Percentiles rank a stretch among this genome's conserved stretches.
These are phyloP conservation scores for Rhizomucor pusillus DNA, from an alignment of 371 early-diverging fungal genomes.

Conservation along the genomic window DNA sequence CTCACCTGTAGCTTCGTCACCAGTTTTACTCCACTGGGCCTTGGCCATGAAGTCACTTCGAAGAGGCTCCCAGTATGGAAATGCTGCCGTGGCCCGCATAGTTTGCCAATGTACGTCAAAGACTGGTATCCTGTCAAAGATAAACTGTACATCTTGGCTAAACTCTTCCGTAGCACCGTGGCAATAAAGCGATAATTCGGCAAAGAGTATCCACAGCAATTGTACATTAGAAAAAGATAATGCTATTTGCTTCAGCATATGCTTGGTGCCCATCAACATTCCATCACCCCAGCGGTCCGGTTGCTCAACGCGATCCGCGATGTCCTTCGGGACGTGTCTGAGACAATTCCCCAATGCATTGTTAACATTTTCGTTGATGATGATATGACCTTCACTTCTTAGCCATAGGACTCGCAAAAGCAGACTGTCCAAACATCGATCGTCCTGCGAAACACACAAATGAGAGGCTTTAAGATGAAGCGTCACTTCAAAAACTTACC, in stretches of 20 bases:
- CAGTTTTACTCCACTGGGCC: background rate
- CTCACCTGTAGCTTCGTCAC: background rate
- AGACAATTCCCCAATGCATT: slow-evolving; percentile 2
- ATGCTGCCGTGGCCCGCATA: slow-evolving; percentile 2
- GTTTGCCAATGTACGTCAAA: slow-evolving; percentile 33
- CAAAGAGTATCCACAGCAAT: slow-evolving; percentile 17
- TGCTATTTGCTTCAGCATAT: slow-evolving; percentile 9
- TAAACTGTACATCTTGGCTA: slow-evolving; percentile 7
- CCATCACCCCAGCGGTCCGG: background rate
- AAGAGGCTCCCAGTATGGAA: background rate
- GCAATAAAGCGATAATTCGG: slow-evolving; percentile 26
- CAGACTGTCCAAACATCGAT: no score
- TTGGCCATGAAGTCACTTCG: background rate
- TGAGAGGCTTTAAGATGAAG: no score
- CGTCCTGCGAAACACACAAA: no score
- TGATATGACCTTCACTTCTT: no score
- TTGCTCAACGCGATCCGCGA: background rate
- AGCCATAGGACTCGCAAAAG: no score
- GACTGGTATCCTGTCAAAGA: slow-evolving; percentile 9
- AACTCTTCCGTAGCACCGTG: slow-evolving; percentile 14
- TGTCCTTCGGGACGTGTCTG: background rate
- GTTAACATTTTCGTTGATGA: no score
- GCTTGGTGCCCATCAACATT: background rate
- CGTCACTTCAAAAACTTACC: no score
- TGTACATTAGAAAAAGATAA: slow-evolving; percentile 13